Evolutionary conservation across 164 flowering plant genomes (phyloP), one percentile per base, ranked within the genome.

Genomic region (Chimonanthus praecox): DNA sequence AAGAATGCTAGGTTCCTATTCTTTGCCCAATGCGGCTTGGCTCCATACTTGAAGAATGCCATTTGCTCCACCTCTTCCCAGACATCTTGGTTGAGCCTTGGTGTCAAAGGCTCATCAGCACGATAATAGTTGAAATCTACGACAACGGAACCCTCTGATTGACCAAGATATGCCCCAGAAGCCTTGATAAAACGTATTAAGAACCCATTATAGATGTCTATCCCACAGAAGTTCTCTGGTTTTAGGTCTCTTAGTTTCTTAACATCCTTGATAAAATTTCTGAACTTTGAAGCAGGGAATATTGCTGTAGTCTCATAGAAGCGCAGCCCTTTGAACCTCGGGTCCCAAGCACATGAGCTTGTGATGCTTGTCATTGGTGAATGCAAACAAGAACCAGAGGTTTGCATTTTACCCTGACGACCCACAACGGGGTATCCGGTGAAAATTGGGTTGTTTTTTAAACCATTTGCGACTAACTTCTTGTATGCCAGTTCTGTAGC

Each of bases 21-120:
- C 82, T 94, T 94, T 4, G 86, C 98, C 97, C 97, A 94, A 71
- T 94, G 97, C 20, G 97, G 98, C 78, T 74, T 87, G 1, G 94
- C 96, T 11, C 84, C 86, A 71, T 90, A 79, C 80, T 94, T 92
- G 81, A 94, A 86, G 79, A 92, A 90, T 2, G 95, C 97, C 83
- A 94, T 85, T 68, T 94, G 98, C 80, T 94, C 97, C 49, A 94
- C 79, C 72, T 94, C 97, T 74, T 94, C 98, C 92, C 82, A 83
- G 13, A 88, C 82, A 76, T 92, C 94, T 77, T 92, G 87, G 74
- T 88, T 87, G 51, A 90, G 60, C 64, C 98, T 85, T 11, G 98
- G 98, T 4, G 85, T 87, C 6, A 75, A 74, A 47, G 90, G 78
- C 4, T 87, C 88, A 33, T 85, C 87, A 0, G 94, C 87, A 3